Evolutionary conservation across 202 grass and related monocot species (phyloP).

Genomic region (Hordeum pubiflorum): DNA sequence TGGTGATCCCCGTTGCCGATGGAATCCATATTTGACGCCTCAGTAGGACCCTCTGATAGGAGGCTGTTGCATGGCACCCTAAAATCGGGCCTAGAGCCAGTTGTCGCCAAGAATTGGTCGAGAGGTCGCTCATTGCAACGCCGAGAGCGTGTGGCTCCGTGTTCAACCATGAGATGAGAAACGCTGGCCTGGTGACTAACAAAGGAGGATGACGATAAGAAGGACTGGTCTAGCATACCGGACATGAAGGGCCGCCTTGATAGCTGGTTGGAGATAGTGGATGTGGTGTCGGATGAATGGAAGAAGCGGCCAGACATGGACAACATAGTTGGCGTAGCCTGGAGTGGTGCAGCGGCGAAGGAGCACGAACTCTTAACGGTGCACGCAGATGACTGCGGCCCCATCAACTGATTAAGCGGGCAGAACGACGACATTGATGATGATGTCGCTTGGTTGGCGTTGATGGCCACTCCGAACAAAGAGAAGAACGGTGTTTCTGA

Average conservation of each 20-base stretch:
- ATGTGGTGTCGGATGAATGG: neutral
- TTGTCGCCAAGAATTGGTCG: slow-evolving; percentile 17
- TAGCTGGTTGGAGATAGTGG: neutral
- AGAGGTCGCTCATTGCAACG: slow-evolving; percentile 28
- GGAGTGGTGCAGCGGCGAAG: slow-evolving; percentile 52
- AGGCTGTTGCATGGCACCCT: neutral
- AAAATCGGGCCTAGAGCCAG: slow-evolving; percentile 34
- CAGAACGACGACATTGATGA: slow-evolving; percentile 33
- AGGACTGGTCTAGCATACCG: slow-evolving; percentile 42
- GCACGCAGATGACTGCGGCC: slow-evolving; percentile 33
- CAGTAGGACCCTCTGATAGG: neutral
- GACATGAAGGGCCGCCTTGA: neutral
- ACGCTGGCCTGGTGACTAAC: slow-evolving; percentile 16
- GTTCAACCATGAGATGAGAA: slow-evolving; percentile 31
- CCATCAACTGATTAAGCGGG: slow-evolving; percentile 29
- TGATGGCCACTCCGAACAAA: slow-evolving; percentile 58
- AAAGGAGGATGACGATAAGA: slow-evolving; percentile 29
- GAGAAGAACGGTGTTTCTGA: slow-evolving; percentile 35
- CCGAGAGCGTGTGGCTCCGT: slow-evolving; percentile 15
- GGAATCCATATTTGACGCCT: neutral
- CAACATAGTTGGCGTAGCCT: slow-evolving; percentile 22
- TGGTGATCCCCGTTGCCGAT: slow-evolving; percentile 15
- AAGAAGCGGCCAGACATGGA: slow-evolving; percentile 27
- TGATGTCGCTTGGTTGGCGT: slow-evolving; percentile 53
- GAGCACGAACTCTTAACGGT: slow-evolving; percentile 77